These are phyloP conservation scores for Mycena galopus DNA, from an alignment of 768 basidiomycete species.

Conservation along the genomic window DNA sequence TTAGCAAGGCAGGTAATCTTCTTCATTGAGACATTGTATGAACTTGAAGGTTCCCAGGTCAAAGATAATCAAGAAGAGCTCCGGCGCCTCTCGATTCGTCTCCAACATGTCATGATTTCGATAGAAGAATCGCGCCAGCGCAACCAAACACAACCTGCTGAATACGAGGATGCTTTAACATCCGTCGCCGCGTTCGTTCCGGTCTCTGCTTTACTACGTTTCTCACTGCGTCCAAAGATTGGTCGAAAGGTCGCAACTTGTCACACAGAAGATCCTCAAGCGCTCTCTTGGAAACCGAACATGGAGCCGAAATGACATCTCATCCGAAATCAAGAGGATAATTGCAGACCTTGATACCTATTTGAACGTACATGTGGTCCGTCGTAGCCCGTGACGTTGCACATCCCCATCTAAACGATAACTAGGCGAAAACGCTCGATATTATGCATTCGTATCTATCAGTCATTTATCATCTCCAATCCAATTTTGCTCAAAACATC, in stretches of 20 bases:
- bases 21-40: too few species aligned
- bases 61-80: neutral
- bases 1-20: too few species aligned
- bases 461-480: too few species aligned
- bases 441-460: neutral
- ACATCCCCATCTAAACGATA: neutral
- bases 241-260: neutral
- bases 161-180: neutral
- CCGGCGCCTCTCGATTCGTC: neutral
- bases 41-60: too few species aligned
- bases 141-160: neutral
- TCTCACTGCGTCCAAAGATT: neutral
- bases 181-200: neutral
- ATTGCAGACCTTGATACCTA: neutral
- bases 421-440: neutral
- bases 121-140: neutral
- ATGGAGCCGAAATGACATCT: neutral
- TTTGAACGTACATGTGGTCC: neutral
- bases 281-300: neutral
- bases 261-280: conserved; percentile 2
- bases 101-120: neutral
- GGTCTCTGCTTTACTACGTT: neutral
- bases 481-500: neutral
- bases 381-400: neutral
- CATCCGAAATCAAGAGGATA: neutral